Percentiles rank a stretch among this genome's conserved stretches.
Evolutionary conservation across 2,329 filamentous ascomycete species (phyloP).

Genomic region (Verticillium albo-atrum): DNA sequence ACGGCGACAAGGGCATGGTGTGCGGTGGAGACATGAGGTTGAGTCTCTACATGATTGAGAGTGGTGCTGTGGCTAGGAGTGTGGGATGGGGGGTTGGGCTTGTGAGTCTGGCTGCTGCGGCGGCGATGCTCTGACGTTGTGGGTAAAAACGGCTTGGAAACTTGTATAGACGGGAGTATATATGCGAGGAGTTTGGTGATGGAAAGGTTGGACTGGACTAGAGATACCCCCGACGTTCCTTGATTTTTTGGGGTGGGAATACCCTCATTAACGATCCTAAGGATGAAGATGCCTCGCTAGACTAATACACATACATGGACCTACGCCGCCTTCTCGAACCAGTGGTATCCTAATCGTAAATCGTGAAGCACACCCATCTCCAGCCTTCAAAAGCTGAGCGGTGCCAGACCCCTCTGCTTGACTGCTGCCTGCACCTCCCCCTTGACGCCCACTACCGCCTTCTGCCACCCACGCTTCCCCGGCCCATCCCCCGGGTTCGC

Average conservation of each 20-base stretch:
- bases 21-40: conserved; percentile 52
- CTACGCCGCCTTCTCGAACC: not conserved
- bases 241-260: not conserved
- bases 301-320: not conserved
- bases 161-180: not conserved
- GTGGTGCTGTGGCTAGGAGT: not conserved
- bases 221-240: not conserved
- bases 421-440: conserved; percentile 51
- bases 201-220: not conserved
- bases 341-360: conserved; percentile 1
- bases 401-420: conserved; percentile 49
- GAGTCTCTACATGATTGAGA: conserved; percentile 32
- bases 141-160: too few relatives aligned
- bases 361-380: conserved; percentile 1
- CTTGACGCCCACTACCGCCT: conserved; percentile 39
- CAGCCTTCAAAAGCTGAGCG: conserved; percentile 40
- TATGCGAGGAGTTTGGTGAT: not conserved
- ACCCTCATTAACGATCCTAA: not conserved
- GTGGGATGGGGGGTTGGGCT: not conserved
- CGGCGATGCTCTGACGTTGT: not conserved
- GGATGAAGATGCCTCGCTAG: not conserved
- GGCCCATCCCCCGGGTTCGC: conserved; percentile 32
- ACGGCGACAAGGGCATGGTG: conserved; percentile 43
- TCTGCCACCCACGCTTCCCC: conserved; percentile 42
- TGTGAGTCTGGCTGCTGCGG: not conserved